Percentiles rank a stretch among this genome's conserved stretches.
These are phyloP conservation scores for Salmacisia buchloeana DNA, from an alignment of 1,284 basidiomycete genomes.

Conservation along the genomic window DNA sequence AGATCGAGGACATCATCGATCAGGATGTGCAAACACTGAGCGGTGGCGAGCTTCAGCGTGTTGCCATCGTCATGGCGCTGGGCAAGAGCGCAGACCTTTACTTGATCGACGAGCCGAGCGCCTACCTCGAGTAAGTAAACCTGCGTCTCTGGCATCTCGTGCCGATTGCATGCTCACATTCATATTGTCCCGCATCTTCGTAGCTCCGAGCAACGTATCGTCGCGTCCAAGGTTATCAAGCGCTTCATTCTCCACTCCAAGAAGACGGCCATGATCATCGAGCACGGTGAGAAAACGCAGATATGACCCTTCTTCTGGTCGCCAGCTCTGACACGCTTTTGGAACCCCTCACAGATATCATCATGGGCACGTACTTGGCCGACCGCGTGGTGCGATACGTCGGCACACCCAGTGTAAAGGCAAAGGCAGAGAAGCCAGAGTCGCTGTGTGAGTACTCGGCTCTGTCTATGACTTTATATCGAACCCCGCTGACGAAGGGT, in stretches of 20 bases:
- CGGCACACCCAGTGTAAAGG: slow-evolving; percentile 46
- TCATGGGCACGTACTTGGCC: slow-evolving; percentile 9
- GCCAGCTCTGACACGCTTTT: background rate
- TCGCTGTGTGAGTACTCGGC: slow-evolving; percentile 21
- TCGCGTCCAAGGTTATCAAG: slow-evolving; percentile 49
- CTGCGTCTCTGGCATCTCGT: background rate
- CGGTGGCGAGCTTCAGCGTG: slow-evolving; percentile 49
- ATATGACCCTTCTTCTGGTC: background rate
- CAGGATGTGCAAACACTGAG: slow-evolving; percentile 50
- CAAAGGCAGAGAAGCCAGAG: slow-evolving; percentile 43
- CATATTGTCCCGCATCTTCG: background rate
- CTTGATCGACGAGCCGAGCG: slow-evolving; percentile 50
- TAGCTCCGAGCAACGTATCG: slow-evolving; percentile 49
- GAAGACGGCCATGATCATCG: slow-evolving; percentile 51
- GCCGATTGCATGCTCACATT: background rate
- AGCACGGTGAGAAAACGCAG: slow-evolving; percentile 29
- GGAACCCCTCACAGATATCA: background rate
- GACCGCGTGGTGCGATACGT: slow-evolving; percentile 50
- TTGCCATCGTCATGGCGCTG: slow-evolving; percentile 46
- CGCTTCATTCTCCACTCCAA: slow-evolving; percentile 50
- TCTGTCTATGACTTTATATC: no score
- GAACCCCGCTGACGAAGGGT: background rate
- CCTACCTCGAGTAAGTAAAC: slow-evolving; percentile 38
- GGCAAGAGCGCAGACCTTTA: slow-evolving; percentile 50
- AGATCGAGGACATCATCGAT: slow-evolving; percentile 47